A percentile compares a stretch with the other conserved stretches of the same genome.
These are phyloP conservation scores for Prosopis cineraria DNA, from an alignment of 306 rosid species.

Conservation along the genomic window DNA sequence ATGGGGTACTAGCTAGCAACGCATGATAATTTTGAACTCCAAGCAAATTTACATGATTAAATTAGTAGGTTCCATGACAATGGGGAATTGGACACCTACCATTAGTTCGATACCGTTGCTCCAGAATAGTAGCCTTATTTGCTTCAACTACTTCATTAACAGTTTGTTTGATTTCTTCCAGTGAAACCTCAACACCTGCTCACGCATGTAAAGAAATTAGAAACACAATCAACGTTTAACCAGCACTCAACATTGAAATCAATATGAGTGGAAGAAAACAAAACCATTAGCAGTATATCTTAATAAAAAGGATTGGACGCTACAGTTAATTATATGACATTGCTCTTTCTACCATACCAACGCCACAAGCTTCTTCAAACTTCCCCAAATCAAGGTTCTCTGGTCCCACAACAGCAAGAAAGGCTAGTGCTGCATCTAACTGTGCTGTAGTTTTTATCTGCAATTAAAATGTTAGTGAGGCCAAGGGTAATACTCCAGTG, in stretches of 20 bases:
- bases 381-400: constrained; percentile 58
- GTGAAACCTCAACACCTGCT: constrained; percentile 85
- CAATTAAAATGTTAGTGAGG: constrained; percentile 33
- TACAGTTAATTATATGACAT: background rate
- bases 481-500: background rate
- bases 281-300: constrained; percentile 14
- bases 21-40: background rate
- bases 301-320: constrained; percentile 17
- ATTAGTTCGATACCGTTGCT: constrained; percentile 74
- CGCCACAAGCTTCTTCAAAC: constrained; percentile 92
- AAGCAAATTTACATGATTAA: background rate
- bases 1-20: background rate
- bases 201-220: constrained; percentile 22
- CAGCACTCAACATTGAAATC: constrained; percentile 6
- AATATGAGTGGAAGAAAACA: constrained; percentile 22
- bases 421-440: constrained; percentile 81
- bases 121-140: constrained; percentile 66
- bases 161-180: constrained; percentile 62
- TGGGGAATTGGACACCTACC: constrained; percentile 45
- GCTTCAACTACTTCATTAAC: constrained; percentile 76
- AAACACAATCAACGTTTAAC: background rate
- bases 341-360: constrained; percentile 58
- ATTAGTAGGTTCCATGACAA: constrained; percentile 8
- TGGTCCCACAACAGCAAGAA: constrained; percentile 49
- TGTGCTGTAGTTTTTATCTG: constrained; percentile 88